Evolutionary conservation across 2,329 filamentous ascomycete species (phyloP).

Genomic region (Ophiostoma piceae): DNA sequence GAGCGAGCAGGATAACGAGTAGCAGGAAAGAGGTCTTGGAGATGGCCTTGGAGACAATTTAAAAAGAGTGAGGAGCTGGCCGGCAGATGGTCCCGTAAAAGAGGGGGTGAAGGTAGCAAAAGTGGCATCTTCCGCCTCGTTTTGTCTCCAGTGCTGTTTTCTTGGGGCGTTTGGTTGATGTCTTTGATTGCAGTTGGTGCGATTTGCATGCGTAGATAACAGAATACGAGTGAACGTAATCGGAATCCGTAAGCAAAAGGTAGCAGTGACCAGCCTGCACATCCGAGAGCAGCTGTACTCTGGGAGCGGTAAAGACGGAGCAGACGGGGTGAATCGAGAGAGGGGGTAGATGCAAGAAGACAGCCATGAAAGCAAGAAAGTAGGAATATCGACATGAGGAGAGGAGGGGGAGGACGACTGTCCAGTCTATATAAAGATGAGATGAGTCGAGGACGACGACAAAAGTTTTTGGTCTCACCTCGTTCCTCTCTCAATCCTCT

Average conservation of each 20-base stretch:
- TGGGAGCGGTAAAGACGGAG: slow-evolving; percentile 8
- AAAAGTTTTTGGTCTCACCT: slow-evolving; percentile 5
- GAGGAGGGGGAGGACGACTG: slow-evolving; percentile 4
- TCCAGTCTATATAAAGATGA: slow-evolving; percentile 13
- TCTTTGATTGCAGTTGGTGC: neutral
- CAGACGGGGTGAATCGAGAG: neutral
- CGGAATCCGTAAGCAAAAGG: neutral
- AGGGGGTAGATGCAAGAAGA: neutral
- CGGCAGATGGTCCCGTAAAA: neutral
- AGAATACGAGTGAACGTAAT: slow-evolving; percentile 4
- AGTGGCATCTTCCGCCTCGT: neutral
- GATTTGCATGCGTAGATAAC: neutral
- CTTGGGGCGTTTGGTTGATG: neutral
- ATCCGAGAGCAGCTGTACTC: neutral
- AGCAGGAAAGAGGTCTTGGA: neutral
- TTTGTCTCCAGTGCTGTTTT: neutral
- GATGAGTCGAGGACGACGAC: slow-evolving; percentile 4
- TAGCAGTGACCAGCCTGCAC: slow-evolving; percentile 1
- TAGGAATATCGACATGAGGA: neutral
- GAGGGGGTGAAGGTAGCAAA: slow-evolving; percentile 13
- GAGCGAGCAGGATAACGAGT: neutral
- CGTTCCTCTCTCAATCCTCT: neutral
- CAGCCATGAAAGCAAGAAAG: neutral
- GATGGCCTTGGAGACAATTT: neutral
- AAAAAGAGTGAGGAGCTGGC: neutral